phyloP scores from a whole-genome alignment of 2,329 filamentous ascomycete species.

The Cyphellophora attinorum region DNA sequence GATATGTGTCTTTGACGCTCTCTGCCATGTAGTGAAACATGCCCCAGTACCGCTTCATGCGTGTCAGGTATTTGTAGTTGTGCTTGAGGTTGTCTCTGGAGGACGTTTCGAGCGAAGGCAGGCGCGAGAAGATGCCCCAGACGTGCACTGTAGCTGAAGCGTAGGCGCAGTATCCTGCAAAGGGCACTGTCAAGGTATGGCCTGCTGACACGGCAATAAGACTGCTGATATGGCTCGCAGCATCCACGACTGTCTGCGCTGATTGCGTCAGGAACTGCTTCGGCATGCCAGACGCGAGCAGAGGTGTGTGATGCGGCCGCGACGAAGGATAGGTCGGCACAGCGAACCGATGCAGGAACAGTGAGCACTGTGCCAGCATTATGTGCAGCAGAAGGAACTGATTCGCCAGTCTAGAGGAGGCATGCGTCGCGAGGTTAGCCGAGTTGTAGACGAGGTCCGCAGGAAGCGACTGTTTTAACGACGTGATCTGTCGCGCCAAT shows the following conservation, averaged over 20 bases:
- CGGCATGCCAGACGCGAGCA: conserved; percentile 55
- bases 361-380: conserved; percentile 74
- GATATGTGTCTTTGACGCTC: conserved; percentile 81
- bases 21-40: conserved; percentile 98
- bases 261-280: conserved; percentile 68
- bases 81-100: conserved; percentile 77
- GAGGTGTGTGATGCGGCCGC: conserved; percentile 29
- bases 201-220: conserved; percentile 72
- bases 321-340: conserved; percentile 58
- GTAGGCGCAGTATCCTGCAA: conserved; percentile 91
- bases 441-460: conserved; percentile 60
- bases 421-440: conserved; percentile 77
- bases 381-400: conserved; percentile 92
- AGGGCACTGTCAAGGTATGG: conserved; percentile 76
- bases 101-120: conserved; percentile 60
- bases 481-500: conserved; percentile 61
- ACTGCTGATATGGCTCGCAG: conserved; percentile 78
- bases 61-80: conserved; percentile 82
- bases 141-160: conserved; percentile 91
- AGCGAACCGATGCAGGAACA: conserved; percentile 85
- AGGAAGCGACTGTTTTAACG: conserved; percentile 62
- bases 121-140: conserved; percentile 80
- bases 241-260: conserved; percentile 65
- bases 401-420: conserved; percentile 74
- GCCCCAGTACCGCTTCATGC: conserved; percentile 97